Conservation (phyloP, 352 stramenopile species). For the Globisporangium splendens region DNA sequence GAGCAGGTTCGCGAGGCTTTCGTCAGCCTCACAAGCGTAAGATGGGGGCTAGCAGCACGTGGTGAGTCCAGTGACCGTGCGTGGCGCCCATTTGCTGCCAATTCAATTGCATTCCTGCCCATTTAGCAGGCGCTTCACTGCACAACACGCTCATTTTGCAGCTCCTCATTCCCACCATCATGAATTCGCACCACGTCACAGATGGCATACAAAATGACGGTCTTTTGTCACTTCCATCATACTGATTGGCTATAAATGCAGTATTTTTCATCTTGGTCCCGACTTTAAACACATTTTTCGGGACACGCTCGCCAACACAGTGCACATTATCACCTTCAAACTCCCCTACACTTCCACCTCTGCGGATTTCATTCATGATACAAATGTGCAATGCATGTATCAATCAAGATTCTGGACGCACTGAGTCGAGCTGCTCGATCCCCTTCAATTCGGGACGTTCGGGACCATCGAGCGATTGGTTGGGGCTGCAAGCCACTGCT, state of each 20-base stretch:
- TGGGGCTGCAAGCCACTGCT: neutral
- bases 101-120: no score
- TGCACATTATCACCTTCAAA: neutral
- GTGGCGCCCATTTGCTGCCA: no score
- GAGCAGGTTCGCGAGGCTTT: no score
- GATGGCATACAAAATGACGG: conserved; percentile 4
- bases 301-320: no score
- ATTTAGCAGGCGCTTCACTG: no score
- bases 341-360: neutral
- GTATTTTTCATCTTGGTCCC: neutral
- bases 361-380: conserved; percentile 2
- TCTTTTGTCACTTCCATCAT: neutral
- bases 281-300: neutral
- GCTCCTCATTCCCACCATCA: neutral
- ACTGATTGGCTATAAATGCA: conserved; percentile 3
- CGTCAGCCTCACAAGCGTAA: no score
- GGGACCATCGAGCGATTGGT: conserved; percentile 8
- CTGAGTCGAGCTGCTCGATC: neutral
- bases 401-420: neutral
- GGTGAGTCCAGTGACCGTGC: neutral
- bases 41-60: neutral
- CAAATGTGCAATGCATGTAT: neutral
- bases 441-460: conserved; percentile 2
- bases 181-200: conserved; percentile 6
- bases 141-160: neutral